Evolutionary conservation across 2,329 filamentous ascomycete genomes (phyloP), one percentile per base, ranked within the genome.

Genomic region (Cryphonectria parasitica): DNA sequence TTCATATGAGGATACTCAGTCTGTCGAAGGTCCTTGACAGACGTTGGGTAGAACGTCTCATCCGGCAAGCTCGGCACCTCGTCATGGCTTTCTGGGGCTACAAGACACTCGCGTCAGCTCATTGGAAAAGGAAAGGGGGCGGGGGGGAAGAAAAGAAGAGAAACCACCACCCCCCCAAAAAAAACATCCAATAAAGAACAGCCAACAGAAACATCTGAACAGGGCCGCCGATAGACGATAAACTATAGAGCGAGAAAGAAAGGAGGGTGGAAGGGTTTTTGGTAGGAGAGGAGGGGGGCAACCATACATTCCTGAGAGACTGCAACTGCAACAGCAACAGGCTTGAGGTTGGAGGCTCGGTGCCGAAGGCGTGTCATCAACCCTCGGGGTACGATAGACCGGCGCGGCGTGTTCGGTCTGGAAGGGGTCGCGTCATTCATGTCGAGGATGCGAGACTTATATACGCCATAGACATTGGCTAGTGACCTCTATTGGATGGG

Each of bases 1-100:
- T 75, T 81, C 82, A 83, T 83, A 69, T 83, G 70, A 22, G 82
- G 78, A 70, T 83, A 83, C 64, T 83, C 81, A 49, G 78, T 77
- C 70, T 78, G 73, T 31, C 82, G 78, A 65, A 83, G 76, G 22
- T 73, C 71, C 69, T 83, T 81, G 22, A 83, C 41, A 11, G 70
- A 45, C 17, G 13, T 36, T 19, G 68, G 68, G 41, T 72, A 72
- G 52, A 70, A 54, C 25, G 58, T 43, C 19, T 67, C 70, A 58
- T 72, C 70, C 36, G 45, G 63, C n/a, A 66, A 25, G 34, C 31
- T 45, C 17, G 60, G 49, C 15, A 52, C 41, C 22, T 67, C 45
- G 45, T 41, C 69, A 34, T 49, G n/a, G 49, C 25, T 39, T 2
- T 58, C 52, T 28, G 65, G 64, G 31, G 65, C 64, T 72, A 34